A percentile compares a stretch with the other conserved stretches of the same genome.
Conservation (phyloP, 129 eudicot genomes). For the Erigeron canadensis region DNA sequence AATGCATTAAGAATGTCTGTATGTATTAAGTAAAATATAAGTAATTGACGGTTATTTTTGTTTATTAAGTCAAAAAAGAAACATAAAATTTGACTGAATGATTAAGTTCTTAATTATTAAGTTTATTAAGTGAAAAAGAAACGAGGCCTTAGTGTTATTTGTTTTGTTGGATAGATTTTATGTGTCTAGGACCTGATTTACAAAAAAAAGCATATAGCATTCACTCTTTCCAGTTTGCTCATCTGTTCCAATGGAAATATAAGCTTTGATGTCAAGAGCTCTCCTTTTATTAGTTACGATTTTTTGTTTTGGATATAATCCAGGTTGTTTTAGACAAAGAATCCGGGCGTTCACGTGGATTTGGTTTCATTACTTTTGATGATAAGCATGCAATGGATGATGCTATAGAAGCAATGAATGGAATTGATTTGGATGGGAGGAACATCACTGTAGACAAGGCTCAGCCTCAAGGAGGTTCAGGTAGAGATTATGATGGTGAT, state of each 20-base stretch:
- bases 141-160: background rate
- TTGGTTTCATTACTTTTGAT: conserved; percentile 93
- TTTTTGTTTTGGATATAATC: conserved; percentile 7
- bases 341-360: conserved; percentile 94
- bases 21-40: too few relatives aligned
- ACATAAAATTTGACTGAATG: too few relatives aligned
- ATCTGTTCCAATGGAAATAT: background rate
- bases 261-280: conserved; percentile 5
- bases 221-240: background rate
- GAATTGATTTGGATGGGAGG: conserved; percentile 93
- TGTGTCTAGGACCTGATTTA: background rate
- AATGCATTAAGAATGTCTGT: too few relatives aligned
- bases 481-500: conserved; percentile 66
- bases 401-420: conserved; percentile 94
- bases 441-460: conserved; percentile 93
- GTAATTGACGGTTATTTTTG: too few relatives aligned
- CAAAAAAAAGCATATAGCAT: background rate
- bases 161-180: background rate
- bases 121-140: too few relatives aligned
- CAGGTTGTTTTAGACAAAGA: conserved; percentile 89
- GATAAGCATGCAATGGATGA: conserved; percentile 94
- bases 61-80: too few relatives aligned
- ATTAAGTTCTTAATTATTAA: too few relatives aligned
- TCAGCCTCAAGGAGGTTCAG: conserved; percentile 68
- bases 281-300: background rate